A percentile compares a stretch with the other conserved stretches of the same genome.
These are phyloP conservation scores for Penicillium goetzii DNA, from an alignment of 495 filamentous ascomycete species.

Conservation along the genomic window DNA sequence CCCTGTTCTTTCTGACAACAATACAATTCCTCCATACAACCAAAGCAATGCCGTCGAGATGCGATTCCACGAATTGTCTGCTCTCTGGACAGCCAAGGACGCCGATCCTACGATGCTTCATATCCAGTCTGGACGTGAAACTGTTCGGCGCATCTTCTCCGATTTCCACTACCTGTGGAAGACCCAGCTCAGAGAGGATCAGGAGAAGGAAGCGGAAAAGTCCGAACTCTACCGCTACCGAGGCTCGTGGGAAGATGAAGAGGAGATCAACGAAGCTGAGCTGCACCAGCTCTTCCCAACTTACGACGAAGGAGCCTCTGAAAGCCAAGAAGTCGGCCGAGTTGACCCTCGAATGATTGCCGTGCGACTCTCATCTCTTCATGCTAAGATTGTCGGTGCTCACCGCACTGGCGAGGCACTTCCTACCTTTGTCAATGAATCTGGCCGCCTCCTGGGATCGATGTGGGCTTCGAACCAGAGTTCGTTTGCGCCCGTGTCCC, in stretches of 20 bases:
- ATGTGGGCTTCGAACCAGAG: constrained; percentile 38
- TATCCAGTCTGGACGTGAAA: constrained; percentile 31
- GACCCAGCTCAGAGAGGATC: constrained; percentile 69
- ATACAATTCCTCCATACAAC: constrained; percentile 22
- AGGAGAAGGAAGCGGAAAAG: constrained; percentile 69
- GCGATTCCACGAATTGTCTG: constrained; percentile 49
- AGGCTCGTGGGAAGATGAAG: constrained; percentile 71
- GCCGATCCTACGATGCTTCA: constrained; percentile 40
- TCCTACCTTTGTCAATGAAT: constrained; percentile 43
- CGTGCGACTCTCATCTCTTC: constrained; percentile 54
- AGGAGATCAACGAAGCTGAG: constrained; percentile 76
- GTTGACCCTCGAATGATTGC: constrained; percentile 52
- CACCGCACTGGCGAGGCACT: constrained; percentile 35
- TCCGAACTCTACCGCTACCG: constrained; percentile 79
- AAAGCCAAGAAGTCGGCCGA: constrained; percentile 30
- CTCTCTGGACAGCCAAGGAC: constrained; percentile 40
- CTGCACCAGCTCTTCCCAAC: constrained; percentile 80
- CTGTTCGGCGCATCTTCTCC: constrained; percentile 59
- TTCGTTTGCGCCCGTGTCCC: constrained; percentile 44
- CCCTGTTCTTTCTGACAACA: constrained; percentile 26
- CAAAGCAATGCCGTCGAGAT: constrained; percentile 49
- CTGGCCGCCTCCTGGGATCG: constrained; percentile 43
- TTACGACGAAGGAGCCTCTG: constrained; percentile 57
- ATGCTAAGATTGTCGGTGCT: constrained; percentile 52
- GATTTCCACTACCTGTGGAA: constrained; percentile 79